phyloP scores from a whole-genome alignment of 192 early-diverging fungal species.

The Paraglomus occultum region DNA sequence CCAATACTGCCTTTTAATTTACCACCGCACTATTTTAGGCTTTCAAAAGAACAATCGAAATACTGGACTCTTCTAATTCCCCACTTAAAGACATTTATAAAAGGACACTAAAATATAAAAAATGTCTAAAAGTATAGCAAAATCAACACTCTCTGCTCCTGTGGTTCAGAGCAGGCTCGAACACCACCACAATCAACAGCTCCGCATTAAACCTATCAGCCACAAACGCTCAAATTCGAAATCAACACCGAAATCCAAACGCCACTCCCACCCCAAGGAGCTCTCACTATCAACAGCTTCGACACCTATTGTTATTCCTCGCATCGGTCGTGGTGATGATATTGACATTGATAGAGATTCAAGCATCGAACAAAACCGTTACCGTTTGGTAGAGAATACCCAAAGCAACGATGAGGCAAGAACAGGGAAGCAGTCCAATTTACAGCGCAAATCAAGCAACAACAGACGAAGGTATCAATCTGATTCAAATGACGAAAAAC shows the following conservation, averaged over 20 bases:
- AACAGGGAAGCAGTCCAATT: not conserved
- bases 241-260: not conserved
- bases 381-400: not conserved
- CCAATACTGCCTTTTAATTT: too few species aligned
- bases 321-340: not conserved
- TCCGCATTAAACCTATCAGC: not conserved
- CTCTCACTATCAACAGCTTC: not conserved
- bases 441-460: not conserved
- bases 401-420: not conserved
- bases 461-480: not conserved
- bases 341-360: not conserved
- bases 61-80: too few species aligned
- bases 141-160: slow-evolving; percentile 19
- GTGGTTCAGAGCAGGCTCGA: slow-evolving; percentile 34
- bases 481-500: slow-evolving; percentile 23
- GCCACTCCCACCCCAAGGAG: not conserved
- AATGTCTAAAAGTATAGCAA: not conserved
- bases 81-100: too few species aligned
- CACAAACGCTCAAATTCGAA: not conserved
- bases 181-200: slow-evolving; percentile 30
- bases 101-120: too few species aligned
- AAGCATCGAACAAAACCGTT: slow-evolving; percentile 1
- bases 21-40: too few species aligned
- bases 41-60: too few species aligned
- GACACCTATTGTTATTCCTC: not conserved